A percentile compares a stretch with the other conserved stretches of the same genome.
phyloP scores from a whole-genome alignment of 805 yeast genomes.

The Priceomyces melissophilus region DNA sequence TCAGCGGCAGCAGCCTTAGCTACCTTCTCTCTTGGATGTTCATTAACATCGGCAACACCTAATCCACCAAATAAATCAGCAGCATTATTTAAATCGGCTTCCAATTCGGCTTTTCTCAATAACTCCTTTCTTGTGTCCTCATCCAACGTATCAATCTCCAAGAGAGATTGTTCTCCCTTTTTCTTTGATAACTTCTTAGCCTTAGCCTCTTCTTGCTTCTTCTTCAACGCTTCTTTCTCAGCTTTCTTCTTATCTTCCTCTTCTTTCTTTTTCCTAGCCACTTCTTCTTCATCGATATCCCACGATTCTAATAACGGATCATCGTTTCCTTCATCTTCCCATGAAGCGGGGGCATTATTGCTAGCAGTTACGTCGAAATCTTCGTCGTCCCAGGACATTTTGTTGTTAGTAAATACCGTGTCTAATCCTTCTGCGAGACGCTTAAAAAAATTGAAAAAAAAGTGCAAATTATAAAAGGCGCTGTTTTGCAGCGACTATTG shows the following conservation, averaged over 20 bases:
- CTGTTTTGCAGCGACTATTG: too few relatives aligned
- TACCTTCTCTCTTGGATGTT: conserved; percentile 50
- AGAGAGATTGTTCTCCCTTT: conserved; percentile 32
- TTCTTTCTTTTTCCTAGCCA: conserved; percentile 44
- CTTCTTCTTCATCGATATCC: conserved; percentile 81
- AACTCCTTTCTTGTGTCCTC: conserved; percentile 70
- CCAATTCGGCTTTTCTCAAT: conserved; percentile 74
- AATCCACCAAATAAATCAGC: conserved; percentile 84
- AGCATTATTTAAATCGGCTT: conserved; percentile 87
- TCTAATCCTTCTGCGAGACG: background rate
- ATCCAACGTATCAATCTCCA: conserved; percentile 68
- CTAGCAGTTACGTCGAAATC: conserved; percentile 68
- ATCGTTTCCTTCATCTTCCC: conserved; percentile 77
- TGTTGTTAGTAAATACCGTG: conserved; percentile 3
- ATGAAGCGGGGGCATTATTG: conserved; percentile 70
- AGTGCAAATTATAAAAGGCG: too few relatives aligned
- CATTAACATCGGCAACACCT: conserved; percentile 48
- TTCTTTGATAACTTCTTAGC: conserved; percentile 45
- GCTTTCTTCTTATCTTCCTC: conserved; percentile 39
- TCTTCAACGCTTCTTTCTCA: conserved; percentile 44
- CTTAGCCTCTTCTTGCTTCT: conserved; percentile 44
- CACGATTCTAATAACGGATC: conserved; percentile 76
- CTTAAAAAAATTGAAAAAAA: background rate
- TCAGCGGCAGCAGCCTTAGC: conserved; percentile 45
- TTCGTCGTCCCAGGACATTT: conserved; percentile 78